Conservation (phyloP, 140 eudicot genomes). For the Erigeron philadelphicus region DNA sequence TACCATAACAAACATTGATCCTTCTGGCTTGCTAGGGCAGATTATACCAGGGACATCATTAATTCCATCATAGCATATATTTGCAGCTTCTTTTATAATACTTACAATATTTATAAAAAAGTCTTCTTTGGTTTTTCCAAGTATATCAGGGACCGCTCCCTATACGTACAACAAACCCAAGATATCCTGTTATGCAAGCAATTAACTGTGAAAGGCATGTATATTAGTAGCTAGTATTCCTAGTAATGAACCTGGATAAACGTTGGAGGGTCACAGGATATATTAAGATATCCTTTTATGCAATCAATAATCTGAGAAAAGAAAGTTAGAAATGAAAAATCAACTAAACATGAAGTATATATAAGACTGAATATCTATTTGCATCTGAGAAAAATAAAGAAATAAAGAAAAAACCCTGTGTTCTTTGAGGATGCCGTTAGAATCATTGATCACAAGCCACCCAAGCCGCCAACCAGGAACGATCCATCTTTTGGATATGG, state of each 20-base stretch:
- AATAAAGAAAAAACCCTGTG: slow-evolving; percentile 34
- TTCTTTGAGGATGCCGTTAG: slow-evolving; percentile 46
- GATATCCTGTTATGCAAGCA: no score
- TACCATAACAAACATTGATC: slow-evolving; percentile 75
- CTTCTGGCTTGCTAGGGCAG: slow-evolving; percentile 75
- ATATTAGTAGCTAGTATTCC: not conserved
- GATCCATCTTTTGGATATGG: slow-evolving; percentile 74
- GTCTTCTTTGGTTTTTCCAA: slow-evolving; percentile 39
- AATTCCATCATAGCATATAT: slow-evolving; percentile 34
- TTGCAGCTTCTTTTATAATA: slow-evolving; percentile 49
- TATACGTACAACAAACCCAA: slow-evolving; percentile 5
- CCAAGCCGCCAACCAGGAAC: slow-evolving; percentile 95
- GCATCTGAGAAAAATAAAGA: not conserved
- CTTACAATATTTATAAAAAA: slow-evolving; percentile 39
- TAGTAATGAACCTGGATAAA: slow-evolving; percentile 52
- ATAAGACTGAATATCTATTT: not conserved
- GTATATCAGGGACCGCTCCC: slow-evolving; percentile 63
- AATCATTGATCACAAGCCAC: slow-evolving; percentile 75
- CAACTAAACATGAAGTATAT: not conserved
- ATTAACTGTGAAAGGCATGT: no score
- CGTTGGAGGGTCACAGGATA: slow-evolving; percentile 54
- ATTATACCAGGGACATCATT: slow-evolving; percentile 54
- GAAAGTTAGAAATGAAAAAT: not conserved
- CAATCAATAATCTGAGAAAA: slow-evolving; percentile 53
- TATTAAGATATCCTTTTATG: slow-evolving; percentile 42